Base-by-base conservation (phyloP, 2,329 filamentous ascomycete species). In the Hypoxylon sp. region DNA sequence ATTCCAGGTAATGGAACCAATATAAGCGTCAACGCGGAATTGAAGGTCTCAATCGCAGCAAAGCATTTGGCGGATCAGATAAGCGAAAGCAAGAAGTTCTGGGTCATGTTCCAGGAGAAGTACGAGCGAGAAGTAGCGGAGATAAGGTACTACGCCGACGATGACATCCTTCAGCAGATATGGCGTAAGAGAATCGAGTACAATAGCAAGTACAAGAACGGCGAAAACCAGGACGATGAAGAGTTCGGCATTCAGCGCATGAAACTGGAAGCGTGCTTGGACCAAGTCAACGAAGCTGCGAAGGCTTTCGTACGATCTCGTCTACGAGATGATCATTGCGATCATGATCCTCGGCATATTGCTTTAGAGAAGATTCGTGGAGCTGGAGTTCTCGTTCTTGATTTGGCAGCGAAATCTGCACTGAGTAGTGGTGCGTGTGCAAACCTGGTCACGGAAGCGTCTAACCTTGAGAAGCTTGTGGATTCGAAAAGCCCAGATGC, bases 131-230 rank as follows among this genome's bases (percentile, higher is more conserved):
- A 78, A 26, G 70, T 77, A 48, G 51, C 67, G 3, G 55, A 31
- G 5, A 69, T 79, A 42, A 74, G 60, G 46, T 46, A 60, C 17
- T 78, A 78, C 61, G 71, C 65, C 48, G 66, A 62, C 19, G 54
- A 53, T 5, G 55, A 64, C 31, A 54, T 73, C 13, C 72, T 78
- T 14, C 70, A 73, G 46, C 71, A 70, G n/a, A 72, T 78, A 19
- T 78, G 78, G 78, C 65, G 64, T 17, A 67, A 72, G 55, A 78
- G 70, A 58, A 67, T 74, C 10, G 69, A 71, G 31, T 57, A 66
- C 9, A 71, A 71, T 35, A 39, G 46, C 33, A 70, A 69, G 29
- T 55, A 65, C 52, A 72, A 67, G 51, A 54, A 33, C 19, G 66
- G 58, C 9, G 63, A 73, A 14, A 61, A 55, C 5, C 51, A 70